A percentile compares a stretch with the other conserved stretches of the same genome.
Conservation (phyloP, 1,139 yeast species). For the Nadsonia commutata region DNA sequence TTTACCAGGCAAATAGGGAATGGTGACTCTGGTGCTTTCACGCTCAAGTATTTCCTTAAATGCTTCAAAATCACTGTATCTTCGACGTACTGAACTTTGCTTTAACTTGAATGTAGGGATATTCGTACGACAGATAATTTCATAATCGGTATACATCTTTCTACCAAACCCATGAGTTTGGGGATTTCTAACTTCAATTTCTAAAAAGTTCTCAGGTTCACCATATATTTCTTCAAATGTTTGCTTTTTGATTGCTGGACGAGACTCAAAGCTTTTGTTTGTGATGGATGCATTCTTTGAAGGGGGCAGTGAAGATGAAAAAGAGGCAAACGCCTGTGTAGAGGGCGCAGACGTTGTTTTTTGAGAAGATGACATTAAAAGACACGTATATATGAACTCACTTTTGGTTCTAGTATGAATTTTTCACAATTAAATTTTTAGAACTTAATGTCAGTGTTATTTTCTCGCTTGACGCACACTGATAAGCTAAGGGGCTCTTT, state of each 20-base stretch:
- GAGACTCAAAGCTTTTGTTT: constrained; percentile 20
- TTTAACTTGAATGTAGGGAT: constrained; percentile 73
- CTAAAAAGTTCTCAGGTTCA: constrained; percentile 88
- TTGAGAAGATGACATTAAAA: neutral
- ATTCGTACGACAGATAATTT: constrained; percentile 58
- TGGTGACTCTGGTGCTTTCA: constrained; percentile 61
- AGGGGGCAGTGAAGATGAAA: neutral
- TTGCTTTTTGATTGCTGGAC: constrained; percentile 39
- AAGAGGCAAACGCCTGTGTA: neutral
- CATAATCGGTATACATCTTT: constrained; percentile 79
- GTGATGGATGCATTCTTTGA: neutral
- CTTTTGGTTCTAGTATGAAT: too few species aligned
- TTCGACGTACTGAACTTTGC: constrained; percentile 56
- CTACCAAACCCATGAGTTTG: constrained; percentile 62
- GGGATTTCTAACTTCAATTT: constrained; percentile 71
- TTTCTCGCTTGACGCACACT: neutral
- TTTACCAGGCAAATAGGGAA: constrained; percentile 85
- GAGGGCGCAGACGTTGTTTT: neutral
- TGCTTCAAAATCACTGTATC: constrained; percentile 82
- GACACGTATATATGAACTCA: too few species aligned
- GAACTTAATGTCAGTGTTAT: too few species aligned
- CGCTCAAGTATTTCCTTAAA: constrained; percentile 63
- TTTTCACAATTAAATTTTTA: too few species aligned
- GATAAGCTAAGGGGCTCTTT: too few species aligned
- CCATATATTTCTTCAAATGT: constrained; percentile 76